These are phyloP conservation scores for Euryodendron excelsum DNA, from an alignment of 148 eudicot species.

Conservation along the genomic window DNA sequence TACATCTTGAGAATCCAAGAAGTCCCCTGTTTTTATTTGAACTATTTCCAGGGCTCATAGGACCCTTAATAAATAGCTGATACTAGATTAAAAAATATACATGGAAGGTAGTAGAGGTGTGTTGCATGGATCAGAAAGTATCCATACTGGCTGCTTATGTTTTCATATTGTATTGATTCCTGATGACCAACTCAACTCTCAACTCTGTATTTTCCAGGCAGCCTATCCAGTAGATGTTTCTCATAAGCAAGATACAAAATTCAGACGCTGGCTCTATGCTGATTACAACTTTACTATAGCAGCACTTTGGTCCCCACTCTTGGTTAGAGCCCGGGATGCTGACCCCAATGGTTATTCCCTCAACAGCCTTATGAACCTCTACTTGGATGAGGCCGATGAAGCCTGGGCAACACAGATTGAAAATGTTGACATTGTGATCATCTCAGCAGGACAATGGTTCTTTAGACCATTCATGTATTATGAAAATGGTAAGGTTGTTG, in stretches of 20 bases:
- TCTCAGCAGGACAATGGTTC: constrained; percentile 51
- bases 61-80: too few relatives aligned
- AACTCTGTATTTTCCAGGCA: constrained; percentile 8
- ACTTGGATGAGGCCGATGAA: constrained; percentile 36
- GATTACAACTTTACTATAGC: constrained; percentile 18
- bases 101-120: too few relatives aligned
- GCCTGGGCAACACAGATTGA: constrained; percentile 41
- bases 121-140: not conserved
- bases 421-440: constrained; percentile 31
- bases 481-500: constrained; percentile 27
- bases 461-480: constrained; percentile 42
- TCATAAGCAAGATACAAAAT: not conserved
- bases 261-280: constrained; percentile 21
- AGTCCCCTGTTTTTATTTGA: not conserved
- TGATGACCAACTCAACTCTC: not conserved
- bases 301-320: constrained; percentile 13
- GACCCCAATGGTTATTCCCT: not conserved
- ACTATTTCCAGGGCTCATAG: too few relatives aligned
- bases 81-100: too few relatives aligned
- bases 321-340: constrained; percentile 5
- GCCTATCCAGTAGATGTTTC: constrained; percentile 20
- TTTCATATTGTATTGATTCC: not conserved
- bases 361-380: constrained; percentile 33
- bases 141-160: not conserved
- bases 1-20: not conserved